Percentiles rank a stretch among this genome's conserved stretches.
Evolutionary conservation across 2,329 filamentous ascomycete species (phyloP).

Genomic region (Cordyceps sp.): DNA sequence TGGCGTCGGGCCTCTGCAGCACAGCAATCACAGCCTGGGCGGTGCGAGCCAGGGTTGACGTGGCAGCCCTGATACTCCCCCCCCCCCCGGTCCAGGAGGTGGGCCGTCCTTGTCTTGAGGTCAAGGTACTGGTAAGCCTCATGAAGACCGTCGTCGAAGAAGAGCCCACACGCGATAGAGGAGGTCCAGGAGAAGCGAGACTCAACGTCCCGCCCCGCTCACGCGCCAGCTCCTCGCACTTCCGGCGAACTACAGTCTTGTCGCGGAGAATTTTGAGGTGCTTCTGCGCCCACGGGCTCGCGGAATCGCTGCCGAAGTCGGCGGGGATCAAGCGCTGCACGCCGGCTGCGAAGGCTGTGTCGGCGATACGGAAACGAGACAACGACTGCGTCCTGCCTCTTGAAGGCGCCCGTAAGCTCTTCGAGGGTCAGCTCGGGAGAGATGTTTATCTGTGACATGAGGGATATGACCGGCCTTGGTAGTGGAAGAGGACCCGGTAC

Average conservation of each 20-base stretch:
- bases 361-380: conserved; percentile 29
- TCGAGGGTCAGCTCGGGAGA: conserved; percentile 13
- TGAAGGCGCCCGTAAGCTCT: conserved; percentile 27
- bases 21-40: conserved; percentile 31
- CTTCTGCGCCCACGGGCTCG: conserved; percentile 16
- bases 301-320: conserved; percentile 31
- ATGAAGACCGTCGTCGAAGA: conserved; percentile 31
- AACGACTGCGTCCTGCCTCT: conserved; percentile 40
- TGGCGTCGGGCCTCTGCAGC: conserved; percentile 29
- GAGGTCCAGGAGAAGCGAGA: conserved; percentile 34
- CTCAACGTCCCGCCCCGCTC: not conserved
- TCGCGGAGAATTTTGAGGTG: conserved; percentile 17
- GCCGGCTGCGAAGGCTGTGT: conserved; percentile 40
- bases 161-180: conserved; percentile 23
- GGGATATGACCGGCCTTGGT: conserved; percentile 6
- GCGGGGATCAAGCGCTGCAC: conserved; percentile 45
- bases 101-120: conserved; percentile 21
- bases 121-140: conserved; percentile 24
- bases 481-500: conserved; percentile 17
- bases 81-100: conserved; percentile 35
- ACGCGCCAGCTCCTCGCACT: conserved; percentile 14
- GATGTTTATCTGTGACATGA: conserved; percentile 8
- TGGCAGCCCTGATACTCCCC: conserved; percentile 29
- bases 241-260: conserved; percentile 4
- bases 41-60: conserved; percentile 30